Conservation (phyloP, 495 filamentous ascomycete genomes). For the Halenospora varia region DNA sequence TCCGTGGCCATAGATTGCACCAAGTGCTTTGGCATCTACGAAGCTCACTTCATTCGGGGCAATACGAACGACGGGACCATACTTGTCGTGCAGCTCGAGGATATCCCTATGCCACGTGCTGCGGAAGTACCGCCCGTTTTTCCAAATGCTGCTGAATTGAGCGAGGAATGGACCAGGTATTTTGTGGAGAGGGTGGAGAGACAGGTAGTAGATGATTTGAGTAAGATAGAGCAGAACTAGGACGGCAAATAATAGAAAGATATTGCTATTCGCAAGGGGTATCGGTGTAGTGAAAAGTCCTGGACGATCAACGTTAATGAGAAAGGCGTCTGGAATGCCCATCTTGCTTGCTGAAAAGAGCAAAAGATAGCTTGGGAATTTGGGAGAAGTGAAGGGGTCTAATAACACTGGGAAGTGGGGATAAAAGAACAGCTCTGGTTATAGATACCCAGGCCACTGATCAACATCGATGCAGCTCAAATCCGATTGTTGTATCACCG, state of each 20-base stretch:
- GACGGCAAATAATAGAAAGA: background rate
- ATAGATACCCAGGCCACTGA: background rate
- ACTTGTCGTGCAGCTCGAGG: constrained; percentile 28
- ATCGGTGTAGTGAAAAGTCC: background rate
- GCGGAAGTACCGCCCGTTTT: constrained; percentile 14
- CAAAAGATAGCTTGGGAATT: background rate
- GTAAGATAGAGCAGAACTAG: background rate
- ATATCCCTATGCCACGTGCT: constrained; percentile 17
- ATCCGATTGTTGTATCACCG: background rate
- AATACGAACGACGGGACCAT: constrained; percentile 20
- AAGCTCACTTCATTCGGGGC: constrained; percentile 37
- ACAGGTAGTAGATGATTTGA: constrained; percentile 24
- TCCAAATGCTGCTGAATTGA: constrained; percentile 24
- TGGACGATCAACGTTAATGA: background rate
- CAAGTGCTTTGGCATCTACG: constrained; percentile 27
- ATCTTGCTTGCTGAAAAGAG: background rate
- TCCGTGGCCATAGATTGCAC: constrained; percentile 21
- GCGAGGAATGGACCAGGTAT: constrained; percentile 22
- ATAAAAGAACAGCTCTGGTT: background rate
- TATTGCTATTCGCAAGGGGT: background rate
- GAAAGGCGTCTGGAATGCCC: background rate
- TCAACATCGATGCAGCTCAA: background rate
- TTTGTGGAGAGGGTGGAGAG: constrained; percentile 27
- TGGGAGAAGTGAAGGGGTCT: background rate
- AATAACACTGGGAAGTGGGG: background rate